Evolutionary conservation across 192 early-diverging fungal genomes (phyloP).

Genomic region (Linnemannia schmuckeri): DNA sequence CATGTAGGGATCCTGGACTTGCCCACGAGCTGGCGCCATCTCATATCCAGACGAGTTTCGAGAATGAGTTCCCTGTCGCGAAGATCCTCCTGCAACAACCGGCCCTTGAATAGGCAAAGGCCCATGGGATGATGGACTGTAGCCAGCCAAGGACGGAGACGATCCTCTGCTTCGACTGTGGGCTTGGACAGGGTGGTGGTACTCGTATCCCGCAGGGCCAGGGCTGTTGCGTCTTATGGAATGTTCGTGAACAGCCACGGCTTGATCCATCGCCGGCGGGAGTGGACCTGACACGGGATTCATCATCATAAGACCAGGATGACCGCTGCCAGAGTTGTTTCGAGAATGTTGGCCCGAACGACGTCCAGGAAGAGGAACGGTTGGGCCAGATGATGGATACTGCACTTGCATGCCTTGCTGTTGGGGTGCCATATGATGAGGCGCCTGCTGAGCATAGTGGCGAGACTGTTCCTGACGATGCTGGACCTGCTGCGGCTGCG

Average conservation of each 20-base stretch:
- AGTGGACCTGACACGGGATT: constrained; percentile 20
- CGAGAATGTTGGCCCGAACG: constrained; percentile 33
- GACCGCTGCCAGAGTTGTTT: constrained; percentile 27
- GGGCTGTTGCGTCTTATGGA: constrained; percentile 16
- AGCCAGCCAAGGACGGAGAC: constrained; percentile 23
- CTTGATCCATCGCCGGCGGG: not conserved
- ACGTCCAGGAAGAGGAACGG: not conserved
- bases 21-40: constrained; percentile 5
- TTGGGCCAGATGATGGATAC: not conserved
- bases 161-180: constrained; percentile 30
- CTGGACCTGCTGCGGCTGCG: constrained; percentile 10
- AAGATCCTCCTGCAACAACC: not conserved
- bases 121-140: constrained; percentile 20
- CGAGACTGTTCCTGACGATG: constrained; percentile 33
- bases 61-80: constrained; percentile 26
- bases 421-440: not conserved
- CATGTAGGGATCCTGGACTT: constrained; percentile 16
- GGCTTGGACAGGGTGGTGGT: not conserved
- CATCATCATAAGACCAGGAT: constrained; percentile 32
- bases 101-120: constrained; percentile 25
- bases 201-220: constrained; percentile 14
- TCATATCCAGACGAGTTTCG: constrained; percentile 27
- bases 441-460: constrained; percentile 6
- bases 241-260: constrained; percentile 1
- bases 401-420: constrained; percentile 17